These are phyloP conservation scores for Potentilla sterilis DNA, from an alignment of 306 rosid genomes.

Conservation along the genomic window DNA sequence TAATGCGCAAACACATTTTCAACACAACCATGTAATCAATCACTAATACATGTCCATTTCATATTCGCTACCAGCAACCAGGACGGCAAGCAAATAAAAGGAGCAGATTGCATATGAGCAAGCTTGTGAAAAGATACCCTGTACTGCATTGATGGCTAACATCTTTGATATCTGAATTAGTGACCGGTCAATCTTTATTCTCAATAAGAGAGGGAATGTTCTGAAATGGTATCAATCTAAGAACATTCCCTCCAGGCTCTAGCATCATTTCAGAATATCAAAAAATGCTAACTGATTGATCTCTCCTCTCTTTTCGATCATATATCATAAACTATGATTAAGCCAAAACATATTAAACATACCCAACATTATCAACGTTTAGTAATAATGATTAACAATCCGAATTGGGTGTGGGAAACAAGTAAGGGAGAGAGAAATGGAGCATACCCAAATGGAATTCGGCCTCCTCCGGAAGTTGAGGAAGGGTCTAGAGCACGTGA, in stretches of 20 bases:
- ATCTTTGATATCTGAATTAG: too few relatives aligned
- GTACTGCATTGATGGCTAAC: too few relatives aligned
- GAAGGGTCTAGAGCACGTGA: conserved; percentile 23
- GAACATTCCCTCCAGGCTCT: too few relatives aligned
- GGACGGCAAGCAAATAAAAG: not conserved
- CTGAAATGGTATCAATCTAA: too few relatives aligned
- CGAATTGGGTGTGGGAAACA: not conserved
- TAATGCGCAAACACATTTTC: not conserved
- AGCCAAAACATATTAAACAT: too few relatives aligned
- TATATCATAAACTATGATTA: too few relatives aligned
- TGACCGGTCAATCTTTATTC: too few relatives aligned
- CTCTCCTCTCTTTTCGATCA: too few relatives aligned
- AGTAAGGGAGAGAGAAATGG: conserved; percentile 15
- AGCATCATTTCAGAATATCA: too few relatives aligned
- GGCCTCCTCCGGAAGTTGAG: conserved; percentile 26
- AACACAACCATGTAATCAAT: not conserved
- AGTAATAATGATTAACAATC: not conserved
- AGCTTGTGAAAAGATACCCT: too few relatives aligned
- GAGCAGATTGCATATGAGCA: not conserved
- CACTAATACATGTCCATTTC: not conserved
- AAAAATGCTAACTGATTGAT: too few relatives aligned
- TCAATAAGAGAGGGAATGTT: too few relatives aligned
- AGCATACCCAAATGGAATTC: conserved; percentile 55
- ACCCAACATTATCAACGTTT: not conserved
- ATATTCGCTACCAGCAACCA: not conserved